Base-by-base conservation (phyloP, 306 rosid species). In the Vigna nakashimae region DNA sequence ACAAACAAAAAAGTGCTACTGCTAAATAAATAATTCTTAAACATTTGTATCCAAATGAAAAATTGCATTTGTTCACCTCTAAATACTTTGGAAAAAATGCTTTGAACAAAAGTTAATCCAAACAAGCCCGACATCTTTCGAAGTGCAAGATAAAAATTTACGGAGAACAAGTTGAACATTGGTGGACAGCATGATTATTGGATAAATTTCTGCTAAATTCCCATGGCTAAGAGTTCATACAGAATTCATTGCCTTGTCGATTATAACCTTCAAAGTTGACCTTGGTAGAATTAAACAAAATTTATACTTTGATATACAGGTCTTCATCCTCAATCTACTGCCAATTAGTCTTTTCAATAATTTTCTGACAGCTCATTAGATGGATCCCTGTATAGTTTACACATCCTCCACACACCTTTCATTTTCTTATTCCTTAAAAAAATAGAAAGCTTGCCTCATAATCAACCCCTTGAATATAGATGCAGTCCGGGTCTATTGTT, bases 391-490 rank as follows among this genome's bases (percentile, higher is more conserved):
- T 10, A 17, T 14, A 24, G 34, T 52, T 40, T n/a, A 17, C 20
- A 72, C 73, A 63, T 43, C 13, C 66, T 60, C 36, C 64, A 20
- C 49, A 10, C 45, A 43, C 18, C 38, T 53, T 65, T 76, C 73
- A 53, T 63, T 30, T 80, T 72, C 18, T 49, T 15, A 36, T 22
- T 57, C 48, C 30, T 48, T 5, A 43, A 11, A 40, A 20, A 73
- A 49, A 62, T 32, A 62, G 18, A 62, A 30, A 3, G 69, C 63
- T 78, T 75, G 92, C 98, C 98, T 94, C 97, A 71, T 92, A 85
- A 84, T 92, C 98, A 80, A 94, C 84, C 73, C 98, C 98, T 86
- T 94, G 98, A 65, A 92, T 34, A 75, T 92, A 92, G 71, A 94
- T 90, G 79, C 80, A 85, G 70, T 88, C 86, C 38, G 97, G 85